Evolutionary conservation across 1,284 basidiomycete species (phyloP).

Genomic region (Xerocomus amazonicus): DNA sequence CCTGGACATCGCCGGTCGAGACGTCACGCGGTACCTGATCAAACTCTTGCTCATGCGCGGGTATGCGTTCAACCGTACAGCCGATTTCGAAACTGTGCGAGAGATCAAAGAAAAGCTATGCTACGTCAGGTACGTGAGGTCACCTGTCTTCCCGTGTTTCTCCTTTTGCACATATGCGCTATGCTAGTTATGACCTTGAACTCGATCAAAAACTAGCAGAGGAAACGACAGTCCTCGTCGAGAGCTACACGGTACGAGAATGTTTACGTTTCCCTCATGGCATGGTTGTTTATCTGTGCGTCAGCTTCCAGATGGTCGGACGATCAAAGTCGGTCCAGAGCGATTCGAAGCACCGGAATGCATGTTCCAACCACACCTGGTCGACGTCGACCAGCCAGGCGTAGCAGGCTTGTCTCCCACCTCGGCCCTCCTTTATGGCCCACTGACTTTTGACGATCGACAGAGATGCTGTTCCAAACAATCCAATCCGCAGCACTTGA

Average conservation of each 20-base stretch:
- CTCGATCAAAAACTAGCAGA: conserved; percentile 92
- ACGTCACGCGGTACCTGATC: conserved; percentile 98
- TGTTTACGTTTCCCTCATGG: background rate
- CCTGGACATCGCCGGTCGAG: conserved; percentile 95
- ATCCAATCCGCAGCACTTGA: conserved; percentile 94
- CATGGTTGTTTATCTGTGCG: conserved; percentile 1
- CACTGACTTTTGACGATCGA: conserved; percentile 20
- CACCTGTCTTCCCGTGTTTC: background rate
- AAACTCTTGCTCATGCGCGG: conserved; percentile 97
- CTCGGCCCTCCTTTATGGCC: background rate
- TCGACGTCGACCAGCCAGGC: conserved; percentile 96
- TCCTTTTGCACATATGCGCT: background rate
- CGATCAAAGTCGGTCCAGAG: conserved; percentile 97
- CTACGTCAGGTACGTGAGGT: conserved; percentile 78
- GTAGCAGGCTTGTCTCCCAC: conserved; percentile 67
- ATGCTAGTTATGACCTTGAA: conserved; percentile 85
- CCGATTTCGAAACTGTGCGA: conserved; percentile 97
- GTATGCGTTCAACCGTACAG: conserved; percentile 98
- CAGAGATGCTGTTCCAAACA: conserved; percentile 95
- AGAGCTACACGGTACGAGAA: conserved; percentile 83
- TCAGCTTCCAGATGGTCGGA: conserved; percentile 92
- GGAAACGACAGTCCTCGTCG: conserved; percentile 95
- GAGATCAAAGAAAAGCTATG: conserved; percentile 99
- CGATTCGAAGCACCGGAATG: conserved; percentile 99
- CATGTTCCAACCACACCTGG: conserved; percentile 99